These are phyloP conservation scores for Eutypa lata DNA, from an alignment of 2,329 filamentous ascomycete species.

Conservation along the genomic window DNA sequence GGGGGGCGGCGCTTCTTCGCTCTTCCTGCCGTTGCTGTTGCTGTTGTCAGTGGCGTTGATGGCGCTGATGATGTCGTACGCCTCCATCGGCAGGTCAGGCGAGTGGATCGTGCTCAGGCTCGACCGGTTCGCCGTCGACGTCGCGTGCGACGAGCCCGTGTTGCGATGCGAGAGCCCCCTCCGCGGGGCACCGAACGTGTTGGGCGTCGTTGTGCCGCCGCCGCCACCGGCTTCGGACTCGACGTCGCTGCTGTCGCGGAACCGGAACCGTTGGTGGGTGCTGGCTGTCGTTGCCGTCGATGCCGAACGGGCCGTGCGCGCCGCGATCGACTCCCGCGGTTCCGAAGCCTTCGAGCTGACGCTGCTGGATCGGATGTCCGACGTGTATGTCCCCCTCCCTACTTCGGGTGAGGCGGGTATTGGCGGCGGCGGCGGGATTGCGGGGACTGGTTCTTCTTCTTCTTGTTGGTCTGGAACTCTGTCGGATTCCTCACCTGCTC, in stretches of 20 bases:
- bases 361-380: too few relatives aligned
- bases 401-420: too few relatives aligned
- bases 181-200: neutral
- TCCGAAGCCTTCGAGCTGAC: too few relatives aligned
- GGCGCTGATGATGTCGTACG: neutral
- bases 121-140: neutral
- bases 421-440: too few relatives aligned
- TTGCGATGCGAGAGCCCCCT: neutral
- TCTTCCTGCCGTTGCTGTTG: neutral
- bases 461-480: too few relatives aligned
- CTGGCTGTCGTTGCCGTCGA: constrained; percentile 10
- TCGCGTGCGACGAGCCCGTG: neutral
- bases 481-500: too few relatives aligned
- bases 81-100: too few relatives aligned
- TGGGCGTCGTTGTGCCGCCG: constrained; percentile 1
- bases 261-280: constrained; percentile 19
- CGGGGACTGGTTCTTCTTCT: too few relatives aligned
- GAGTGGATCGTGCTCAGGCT: neutral
- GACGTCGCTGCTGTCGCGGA: constrained; percentile 28
- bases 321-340: constrained; percentile 3
- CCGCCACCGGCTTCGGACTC: constrained; percentile 20
- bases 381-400: too few relatives aligned
- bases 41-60: neutral
- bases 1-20: neutral
- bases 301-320: constrained; percentile 4